Base-by-base conservation (phyloP, 2,329 filamentous ascomycete genomes). In the Arthroderma uncinatum region DNA sequence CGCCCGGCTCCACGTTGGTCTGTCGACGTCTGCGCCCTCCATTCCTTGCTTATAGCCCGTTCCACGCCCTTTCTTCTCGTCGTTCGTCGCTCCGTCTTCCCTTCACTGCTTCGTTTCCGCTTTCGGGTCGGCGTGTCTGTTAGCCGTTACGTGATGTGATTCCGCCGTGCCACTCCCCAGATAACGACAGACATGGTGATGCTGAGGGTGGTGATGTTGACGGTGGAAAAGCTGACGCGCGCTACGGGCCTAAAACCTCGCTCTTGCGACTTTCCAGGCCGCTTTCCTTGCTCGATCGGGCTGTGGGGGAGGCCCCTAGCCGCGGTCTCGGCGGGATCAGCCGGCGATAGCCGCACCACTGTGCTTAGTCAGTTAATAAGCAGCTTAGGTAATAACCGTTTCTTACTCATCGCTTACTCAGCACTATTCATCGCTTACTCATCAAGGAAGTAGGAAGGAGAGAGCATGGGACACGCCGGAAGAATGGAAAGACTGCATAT, bases 1-100 rank as follows among this genome's bases (percentile, higher is more conserved):
- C 36, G 61, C 59, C 58, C 64, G 57, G 42, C 59, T 60, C 59
- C 59, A 60, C 28, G 59, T 47, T 25, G 59, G 59, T 52, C 59
- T 48, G 21, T 60, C 59, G 37, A 58, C 25, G 40, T 58, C 48
- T 40, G 39, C 40, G 10, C 25, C 39, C 25, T 44, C 53, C 36
- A 28, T 52, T 33, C 48, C 48, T 52, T 21, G 23, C 23, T 16
- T 53, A 25, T 36, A 12, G 12, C 33, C 12, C 14, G 33, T n/a
- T 19, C 21, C n/a, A 7, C 33, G 37, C 33, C 39, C 50, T 33
- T 10, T 16, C 50, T 36, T n/a, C 5, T 21, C 34, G 14, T 30
- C 14, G 14, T 16, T 44, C 39, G 14, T n/a, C n/a, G n/a, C n/a
- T n/a, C n/a, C n/a, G n/a, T 12, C 36, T 36, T 39, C 21, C n/a